phyloP scores from a whole-genome alignment of 1,139 yeast species.

The Yamadazyma jaroonii region DNA sequence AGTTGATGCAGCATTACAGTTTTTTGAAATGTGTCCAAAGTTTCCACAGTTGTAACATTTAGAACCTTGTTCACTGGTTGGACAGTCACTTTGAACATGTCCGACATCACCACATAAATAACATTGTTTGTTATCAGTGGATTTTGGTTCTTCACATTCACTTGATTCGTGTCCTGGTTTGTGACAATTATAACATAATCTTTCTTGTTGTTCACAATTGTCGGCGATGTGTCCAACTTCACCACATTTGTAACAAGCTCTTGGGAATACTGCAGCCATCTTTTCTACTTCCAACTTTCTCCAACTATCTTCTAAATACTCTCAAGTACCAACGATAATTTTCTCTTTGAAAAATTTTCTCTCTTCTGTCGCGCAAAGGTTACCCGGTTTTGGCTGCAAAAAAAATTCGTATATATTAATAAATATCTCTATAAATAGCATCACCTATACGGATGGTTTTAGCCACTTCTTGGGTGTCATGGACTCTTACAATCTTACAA shows the following conservation, averaged over 20 bases:
- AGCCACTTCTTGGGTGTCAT: constrained; percentile 68
- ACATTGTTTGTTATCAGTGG: constrained; percentile 81
- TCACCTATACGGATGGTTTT: constrained; percentile 72
- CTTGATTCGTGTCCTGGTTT: constrained; percentile 87
- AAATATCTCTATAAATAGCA: constrained; percentile 55
- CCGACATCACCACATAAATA: constrained; percentile 81
- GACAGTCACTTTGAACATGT: constrained; percentile 69
- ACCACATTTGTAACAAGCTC: constrained; percentile 91
- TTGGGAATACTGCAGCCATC: constrained; percentile 70
- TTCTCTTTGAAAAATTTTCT: constrained; percentile 6
- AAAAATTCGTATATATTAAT: constrained; percentile 1
- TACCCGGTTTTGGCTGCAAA: constrained; percentile 7
- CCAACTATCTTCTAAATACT: constrained; percentile 5
- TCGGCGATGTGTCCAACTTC: constrained; percentile 91
- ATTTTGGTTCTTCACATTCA: constrained; percentile 85
- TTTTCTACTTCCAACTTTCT: constrained; percentile 6
- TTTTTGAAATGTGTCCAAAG: constrained; percentile 79
- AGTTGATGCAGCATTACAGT: constrained; percentile 48
- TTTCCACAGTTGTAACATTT: constrained; percentile 61
- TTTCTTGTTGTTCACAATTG: constrained; percentile 76
- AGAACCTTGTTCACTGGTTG: constrained; percentile 48
- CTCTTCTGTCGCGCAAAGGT: constrained; percentile 3
- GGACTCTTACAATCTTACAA: constrained; percentile 84
- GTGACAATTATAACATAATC: constrained; percentile 91
- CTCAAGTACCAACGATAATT: constrained; percentile 1